Base-by-base conservation (phyloP, 2,329 filamentous ascomycete genomes). In the Massarina eburnea region DNA sequence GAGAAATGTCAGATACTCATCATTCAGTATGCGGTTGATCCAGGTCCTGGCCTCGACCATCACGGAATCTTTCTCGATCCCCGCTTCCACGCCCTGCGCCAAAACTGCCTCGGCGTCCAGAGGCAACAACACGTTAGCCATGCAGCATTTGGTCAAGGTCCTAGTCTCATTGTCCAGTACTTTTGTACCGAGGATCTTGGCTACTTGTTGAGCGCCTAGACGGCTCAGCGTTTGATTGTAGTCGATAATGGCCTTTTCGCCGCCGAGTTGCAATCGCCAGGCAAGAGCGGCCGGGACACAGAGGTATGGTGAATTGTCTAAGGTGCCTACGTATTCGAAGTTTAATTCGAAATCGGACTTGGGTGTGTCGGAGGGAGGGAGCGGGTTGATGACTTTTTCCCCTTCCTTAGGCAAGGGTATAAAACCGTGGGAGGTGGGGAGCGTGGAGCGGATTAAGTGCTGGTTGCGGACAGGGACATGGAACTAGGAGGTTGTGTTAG, bases 401-500 rank as follows among this genome's bases (percentile, higher is more conserved):
- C 43, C 2, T n/a, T 69, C 62, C 33, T 47, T 66, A 2, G 74
- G 71, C 14, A 41, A 40, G 0, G 88, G 77, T 0, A 80, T 62
- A 67, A 89, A 96, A 0, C 89, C 88, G 66, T 91, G 88, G 30
- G 85, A 90, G 0, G 90, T 96, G 0, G 90, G 88, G 22, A 95
- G 68, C 0, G 89, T 85, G 2, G 84, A 84, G 12, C 83, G 80
- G 33, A 96, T 82, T 34, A 95, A 70, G 39, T 76, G 73, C 67
- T 96, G 92, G 67, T 95, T 91, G 18, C 86, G 79, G 15, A 76
- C 48, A 0, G 91, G 88, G 1, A 94, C 88, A 69, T 95, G 87
- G 54, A 96, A 81, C 3, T 30, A 30, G 4, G n/a, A 8, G 12
- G 4, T n/a, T n/a, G n/a, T n/a, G n/a, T n/a, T n/a, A n/a, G n/a